These are phyloP conservation scores for Wickerhamomyces mucosus DNA, from an alignment of 805 yeast genomes.

Conservation along the genomic window DNA sequence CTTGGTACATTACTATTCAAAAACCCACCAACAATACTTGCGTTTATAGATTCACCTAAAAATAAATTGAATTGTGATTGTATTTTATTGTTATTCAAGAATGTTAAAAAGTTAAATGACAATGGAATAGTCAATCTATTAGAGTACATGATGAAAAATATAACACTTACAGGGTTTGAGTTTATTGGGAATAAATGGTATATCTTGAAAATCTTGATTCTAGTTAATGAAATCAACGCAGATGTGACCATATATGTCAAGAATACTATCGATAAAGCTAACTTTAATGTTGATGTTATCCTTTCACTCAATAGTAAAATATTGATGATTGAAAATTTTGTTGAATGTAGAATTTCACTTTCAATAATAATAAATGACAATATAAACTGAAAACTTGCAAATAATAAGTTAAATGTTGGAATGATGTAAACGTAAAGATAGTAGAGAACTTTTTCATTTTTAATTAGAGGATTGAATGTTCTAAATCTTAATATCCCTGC, in stretches of 20 bases:
- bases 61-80: constrained; percentile 56
- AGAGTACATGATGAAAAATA: constrained; percentile 73
- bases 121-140: constrained; percentile 78
- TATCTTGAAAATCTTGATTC: constrained; percentile 61
- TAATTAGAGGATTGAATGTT: constrained; percentile 17
- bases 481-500: constrained; percentile 24
- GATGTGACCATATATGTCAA: constrained; percentile 61
- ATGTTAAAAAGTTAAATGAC: constrained; percentile 66
- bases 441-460: constrained; percentile 34
- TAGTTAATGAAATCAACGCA: constrained; percentile 56
- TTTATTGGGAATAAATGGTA: constrained; percentile 65
- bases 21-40: constrained; percentile 64
- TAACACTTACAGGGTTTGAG: constrained; percentile 65
- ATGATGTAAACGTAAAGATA: constrained; percentile 30
- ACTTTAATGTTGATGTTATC: constrained; percentile 19
- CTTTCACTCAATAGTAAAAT: constrained; percentile 27
- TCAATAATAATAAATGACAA: constrained; percentile 51
- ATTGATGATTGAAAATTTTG: constrained; percentile 54
- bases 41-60: constrained; percentile 64
- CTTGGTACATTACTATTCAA: constrained; percentile 73
- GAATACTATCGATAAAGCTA: constrained; percentile 31
- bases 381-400: constrained; percentile 31
- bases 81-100: constrained; percentile 38
- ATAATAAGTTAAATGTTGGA: constrained; percentile 36
- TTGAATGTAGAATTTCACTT: constrained; percentile 68